Evolutionary conservation across 352 stramenopile genomes (phyloP).

Genomic region (Pythium sp.): DNA sequence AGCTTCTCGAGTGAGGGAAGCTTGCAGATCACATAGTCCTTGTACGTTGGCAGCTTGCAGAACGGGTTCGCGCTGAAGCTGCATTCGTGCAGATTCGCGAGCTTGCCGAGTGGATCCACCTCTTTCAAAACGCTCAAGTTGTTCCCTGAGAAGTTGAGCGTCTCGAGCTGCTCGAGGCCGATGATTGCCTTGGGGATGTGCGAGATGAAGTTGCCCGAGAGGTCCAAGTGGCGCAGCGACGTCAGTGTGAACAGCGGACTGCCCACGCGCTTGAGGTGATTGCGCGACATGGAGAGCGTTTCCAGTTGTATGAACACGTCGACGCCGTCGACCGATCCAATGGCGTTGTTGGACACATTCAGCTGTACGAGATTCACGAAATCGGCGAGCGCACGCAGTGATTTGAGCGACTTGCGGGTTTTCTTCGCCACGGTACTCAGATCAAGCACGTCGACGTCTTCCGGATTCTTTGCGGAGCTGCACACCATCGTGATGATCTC

Average conservation of each 20-base stretch:
- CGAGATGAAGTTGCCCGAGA: slow-evolving; percentile 80
- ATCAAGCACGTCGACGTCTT: slow-evolving; percentile 35
- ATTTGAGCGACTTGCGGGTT: slow-evolving; percentile 58
- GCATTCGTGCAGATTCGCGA: slow-evolving; percentile 62
- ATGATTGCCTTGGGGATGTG: slow-evolving; percentile 64
- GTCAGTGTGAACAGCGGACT: slow-evolving; percentile 42
- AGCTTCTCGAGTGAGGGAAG: slow-evolving; percentile 56
- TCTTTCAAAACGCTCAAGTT: slow-evolving; percentile 70
- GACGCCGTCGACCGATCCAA: slow-evolving; percentile 53
- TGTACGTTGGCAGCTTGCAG: slow-evolving; percentile 70
- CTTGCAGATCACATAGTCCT: slow-evolving; percentile 72
- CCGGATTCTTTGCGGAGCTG: slow-evolving; percentile 21
- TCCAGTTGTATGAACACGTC: slow-evolving; percentile 49
- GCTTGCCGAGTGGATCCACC: slow-evolving; percentile 51
- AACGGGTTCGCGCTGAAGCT: slow-evolving; percentile 72
- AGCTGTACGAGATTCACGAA: slow-evolving; percentile 53
- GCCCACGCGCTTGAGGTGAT: slow-evolving; percentile 67
- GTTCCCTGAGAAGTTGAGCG: slow-evolving; percentile 69
- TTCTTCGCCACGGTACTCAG: slow-evolving; percentile 49
- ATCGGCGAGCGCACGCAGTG: slow-evolving; percentile 38
- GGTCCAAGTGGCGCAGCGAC: slow-evolving; percentile 45
- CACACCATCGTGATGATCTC: slow-evolving; percentile 42
- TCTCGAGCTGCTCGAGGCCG: slow-evolving; percentile 46
- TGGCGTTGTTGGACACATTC: slow-evolving; percentile 62
- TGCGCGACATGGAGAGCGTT: slow-evolving; percentile 49